Evolutionary conservation across 139 green algal genomes (phyloP), one percentile per base, ranked within the genome.

Genomic region (Monoraphidium neglectum): DNA sequence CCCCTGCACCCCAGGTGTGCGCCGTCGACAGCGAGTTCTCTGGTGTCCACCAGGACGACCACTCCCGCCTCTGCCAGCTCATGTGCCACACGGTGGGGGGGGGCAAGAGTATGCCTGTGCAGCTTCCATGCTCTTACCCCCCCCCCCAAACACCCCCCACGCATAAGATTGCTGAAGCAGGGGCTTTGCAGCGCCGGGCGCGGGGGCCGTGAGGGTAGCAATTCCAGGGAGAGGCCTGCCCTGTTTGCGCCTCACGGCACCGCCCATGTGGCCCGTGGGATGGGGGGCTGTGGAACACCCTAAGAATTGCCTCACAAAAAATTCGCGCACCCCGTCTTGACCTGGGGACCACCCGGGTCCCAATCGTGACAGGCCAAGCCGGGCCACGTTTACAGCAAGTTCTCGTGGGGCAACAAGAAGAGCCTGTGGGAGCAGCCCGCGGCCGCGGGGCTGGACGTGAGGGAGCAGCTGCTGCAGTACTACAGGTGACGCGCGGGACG

Each of bases 381-480:
- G 2, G 89, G 86, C 47, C 93, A 98, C 83, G 75, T 92, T 13
- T 95, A 93, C 85, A 65, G 71, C 74, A 94, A 93, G 67, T 99
- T 99, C 86, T 87, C 74, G n/a, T 98, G 95, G 95, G 96, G 95
- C 78, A 98, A 98, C 86, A 66, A 80, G 10, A 82, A 83, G 66
- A 92, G 82, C 67, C 84, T 98, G 72, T 88, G 83, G 70, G 89
- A 96, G 3, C 46, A 79, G 38, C 91, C 93, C 2, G 59, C 23
- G 24, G 74, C 72, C 26, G 80, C 82, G 26, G 91, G 90, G 18
- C 38, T 94, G 1, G 78, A 95, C 46, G 83, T 98, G 18, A 72
- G 94, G 18, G 73, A 87, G 15, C 38, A 83, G 40, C 78, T 99
- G 15, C 71, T 97, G 35, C 46, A 93, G n/a, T 93, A 97, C 78